Percentiles rank a stretch among this genome's conserved stretches.
phyloP scores from a whole-genome alignment of 352 stramenopile genomes.

The Peronospora belbahrii region DNA sequence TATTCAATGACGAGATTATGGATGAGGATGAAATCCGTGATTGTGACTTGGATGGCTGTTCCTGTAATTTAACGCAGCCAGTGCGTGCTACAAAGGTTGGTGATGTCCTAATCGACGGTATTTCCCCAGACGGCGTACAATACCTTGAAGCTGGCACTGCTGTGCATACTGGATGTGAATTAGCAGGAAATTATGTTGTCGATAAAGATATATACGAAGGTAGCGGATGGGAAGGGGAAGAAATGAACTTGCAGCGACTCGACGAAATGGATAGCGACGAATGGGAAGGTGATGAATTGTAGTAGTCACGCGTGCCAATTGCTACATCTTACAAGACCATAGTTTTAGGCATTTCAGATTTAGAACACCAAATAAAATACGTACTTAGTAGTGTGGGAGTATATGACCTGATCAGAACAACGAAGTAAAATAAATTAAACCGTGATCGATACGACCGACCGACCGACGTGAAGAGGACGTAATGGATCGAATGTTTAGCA shows the following conservation, averaged over 20 bases:
- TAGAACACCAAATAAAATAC: not conserved
- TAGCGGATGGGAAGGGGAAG: constrained; percentile 20
- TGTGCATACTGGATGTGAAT: constrained; percentile 50
- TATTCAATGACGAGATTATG: constrained; percentile 78
- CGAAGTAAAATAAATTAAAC: not conserved
- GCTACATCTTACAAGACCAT: too few relatives aligned
- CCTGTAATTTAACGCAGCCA: constrained; percentile 43
- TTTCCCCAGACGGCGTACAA: constrained; percentile 57
- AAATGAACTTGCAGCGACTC: constrained; percentile 14
- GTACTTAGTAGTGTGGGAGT: not conserved
- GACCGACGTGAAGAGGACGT: not conserved
- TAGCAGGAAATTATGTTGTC: constrained; percentile 70
- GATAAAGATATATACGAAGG: constrained; percentile 57
- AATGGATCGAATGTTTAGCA: constrained; percentile 15
- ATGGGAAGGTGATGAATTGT: constrained; percentile 61
- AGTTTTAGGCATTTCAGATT: not conserved
- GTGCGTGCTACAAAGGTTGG: constrained; percentile 64
- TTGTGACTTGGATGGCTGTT: constrained; percentile 59
- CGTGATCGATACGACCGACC: not conserved
- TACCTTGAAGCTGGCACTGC: constrained; percentile 61
- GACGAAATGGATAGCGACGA: constrained; percentile 29
- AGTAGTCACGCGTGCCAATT: too few relatives aligned
- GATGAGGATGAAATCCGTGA: constrained; percentile 50
- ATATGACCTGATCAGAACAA: not conserved
- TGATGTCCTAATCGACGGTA: constrained; percentile 65